Conservation (phyloP, 106 monocot genomes). For the Apostasia shenzhenica region DNA sequence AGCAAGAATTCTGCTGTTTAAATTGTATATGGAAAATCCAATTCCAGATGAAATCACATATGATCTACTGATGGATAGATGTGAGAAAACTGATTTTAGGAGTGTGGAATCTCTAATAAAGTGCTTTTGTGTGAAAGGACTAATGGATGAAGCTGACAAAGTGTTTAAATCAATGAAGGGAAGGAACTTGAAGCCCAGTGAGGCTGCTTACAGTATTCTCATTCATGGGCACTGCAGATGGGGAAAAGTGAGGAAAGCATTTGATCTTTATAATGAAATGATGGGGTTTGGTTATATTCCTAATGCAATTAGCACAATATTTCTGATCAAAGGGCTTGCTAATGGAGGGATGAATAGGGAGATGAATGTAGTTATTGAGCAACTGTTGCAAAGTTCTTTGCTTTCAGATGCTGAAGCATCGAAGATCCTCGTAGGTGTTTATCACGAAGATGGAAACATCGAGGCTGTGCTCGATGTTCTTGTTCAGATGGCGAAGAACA, state of each 20-base stretch:
- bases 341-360: constrained; percentile 47
- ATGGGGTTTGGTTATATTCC: constrained; percentile 38
- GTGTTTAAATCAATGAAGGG: constrained; percentile 47
- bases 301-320: constrained; percentile 52
- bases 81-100: constrained; percentile 35
- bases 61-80: constrained; percentile 41
- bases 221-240: constrained; percentile 79
- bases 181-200: constrained; percentile 42
- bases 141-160: constrained; percentile 77
- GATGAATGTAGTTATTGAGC: constrained; percentile 41
- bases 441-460: constrained; percentile 65
- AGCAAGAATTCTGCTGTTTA: constrained; percentile 61
- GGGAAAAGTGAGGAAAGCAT: constrained; percentile 59
- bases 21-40: constrained; percentile 36
- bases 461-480: constrained; percentile 58
- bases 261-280: constrained; percentile 61
- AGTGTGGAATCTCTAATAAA: constrained; percentile 55
- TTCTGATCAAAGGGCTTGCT: constrained; percentile 59
- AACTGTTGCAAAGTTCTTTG: constrained; percentile 38
- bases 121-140: constrained; percentile 81
- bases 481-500: constrained; percentile 60
- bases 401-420: constrained; percentile 55
- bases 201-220: constrained; percentile 56
- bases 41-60: constrained; percentile 54
- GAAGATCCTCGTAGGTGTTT: constrained; percentile 61